Conservation (phyloP, 345 rosid species). For the Pistacia integerrima region DNA sequence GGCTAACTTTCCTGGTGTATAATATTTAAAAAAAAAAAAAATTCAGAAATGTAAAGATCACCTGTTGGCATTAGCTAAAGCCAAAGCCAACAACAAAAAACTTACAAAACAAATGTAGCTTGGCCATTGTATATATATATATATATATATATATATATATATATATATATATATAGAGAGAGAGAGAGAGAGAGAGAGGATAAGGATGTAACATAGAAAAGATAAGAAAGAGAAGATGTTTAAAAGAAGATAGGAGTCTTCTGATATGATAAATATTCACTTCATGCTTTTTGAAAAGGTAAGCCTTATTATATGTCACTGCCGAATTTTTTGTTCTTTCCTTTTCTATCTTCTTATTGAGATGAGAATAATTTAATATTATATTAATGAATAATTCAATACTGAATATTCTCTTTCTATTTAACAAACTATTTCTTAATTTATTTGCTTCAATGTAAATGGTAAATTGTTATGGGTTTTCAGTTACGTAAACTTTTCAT, state of each 20-base stretch:
- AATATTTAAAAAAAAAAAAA: background rate
- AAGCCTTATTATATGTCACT: background rate
- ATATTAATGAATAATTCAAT: too few relatives aligned
- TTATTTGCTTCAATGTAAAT: too few relatives aligned
- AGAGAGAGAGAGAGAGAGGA: background rate
- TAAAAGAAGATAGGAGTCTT: background rate
- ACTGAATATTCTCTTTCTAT: too few relatives aligned
- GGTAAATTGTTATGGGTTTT: too few relatives aligned
- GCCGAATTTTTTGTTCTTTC: too few relatives aligned
- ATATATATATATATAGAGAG: background rate
- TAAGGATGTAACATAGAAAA: background rate
- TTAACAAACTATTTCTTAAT: too few relatives aligned
- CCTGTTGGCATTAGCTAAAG: constrained; percentile 7
- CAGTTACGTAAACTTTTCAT: too few relatives aligned
- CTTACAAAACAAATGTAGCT: background rate
- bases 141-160: too few relatives aligned
- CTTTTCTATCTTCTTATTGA: too few relatives aligned
- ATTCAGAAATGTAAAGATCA: constrained; percentile 1
- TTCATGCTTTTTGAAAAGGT: background rate
- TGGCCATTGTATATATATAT: constrained; percentile 11
- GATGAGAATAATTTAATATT: too few relatives aligned
- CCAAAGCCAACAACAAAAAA: constrained; percentile 11
- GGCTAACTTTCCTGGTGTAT: constrained; percentile 42
- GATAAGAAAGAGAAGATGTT: constrained; percentile 1
- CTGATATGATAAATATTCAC: background rate